Base-by-base conservation (phyloP, 208 protist species). In the Blechomonas ayalai region DNA sequence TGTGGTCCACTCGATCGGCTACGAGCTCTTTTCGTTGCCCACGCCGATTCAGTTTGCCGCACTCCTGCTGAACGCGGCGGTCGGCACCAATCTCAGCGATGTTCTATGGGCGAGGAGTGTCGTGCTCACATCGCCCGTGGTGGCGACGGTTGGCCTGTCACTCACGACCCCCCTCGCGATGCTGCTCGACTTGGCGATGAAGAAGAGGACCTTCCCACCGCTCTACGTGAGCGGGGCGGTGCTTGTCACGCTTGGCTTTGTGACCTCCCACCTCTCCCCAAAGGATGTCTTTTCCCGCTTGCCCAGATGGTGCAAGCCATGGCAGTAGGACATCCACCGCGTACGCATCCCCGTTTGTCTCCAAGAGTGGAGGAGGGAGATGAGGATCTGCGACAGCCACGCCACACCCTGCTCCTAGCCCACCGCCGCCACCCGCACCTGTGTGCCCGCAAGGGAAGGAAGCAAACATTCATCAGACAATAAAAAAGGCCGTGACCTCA, bases 31-130 rank as follows among this genome's bases (percentile, higher is more conserved):
- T 53, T 22, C 57, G 24, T 67, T 62, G 50, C 90, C 90, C 6
- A 65, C 49, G 0, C 25, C 36, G 39, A 25, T 46, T 10, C 79
- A 86, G 46, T 71, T 95, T 25, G 80, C 67, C 72, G 68, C 73
- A n/a, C 48, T 94, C 19, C 27, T 79, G 38, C 19, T 90, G 19
- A 96, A 95, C 49, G 54, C 87, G 7, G 51, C 92, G 2, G 78
- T 95, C 32, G 85, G 87, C 7, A 95, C 88, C 3, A 92, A 93
- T 49, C 69, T 95, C 16, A 92, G 80, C 53, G 90, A 96, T 49
- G 73, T 94, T 22, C 61, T 95, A 39, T 95, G 87, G 90, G 85
- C 87, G 1, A 74, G 73, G 6, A 89, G 80, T 33, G 90, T 96
- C 0, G 56, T 96, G 18, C 53, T 95, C 18, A 93, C 87, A 5